Base-by-base conservation (phyloP, 139 green algal species). In the Astrephomene gubernaculifera region DNA sequence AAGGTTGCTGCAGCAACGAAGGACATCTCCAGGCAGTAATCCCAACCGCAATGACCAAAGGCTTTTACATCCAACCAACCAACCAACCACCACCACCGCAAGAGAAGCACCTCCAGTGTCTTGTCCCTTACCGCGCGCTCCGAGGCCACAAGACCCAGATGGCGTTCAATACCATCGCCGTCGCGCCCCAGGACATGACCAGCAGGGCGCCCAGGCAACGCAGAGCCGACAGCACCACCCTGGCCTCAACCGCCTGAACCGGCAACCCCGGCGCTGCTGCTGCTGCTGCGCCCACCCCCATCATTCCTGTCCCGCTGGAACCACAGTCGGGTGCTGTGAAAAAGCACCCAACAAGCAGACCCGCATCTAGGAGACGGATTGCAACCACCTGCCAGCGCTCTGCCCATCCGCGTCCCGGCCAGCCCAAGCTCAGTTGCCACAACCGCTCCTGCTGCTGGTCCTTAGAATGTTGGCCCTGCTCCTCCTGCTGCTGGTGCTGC, bases 181-280 rank as follows among this genome's bases (percentile, higher is more conserved):
- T 67, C 14, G 22, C 2, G 19, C 78, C 78, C 78, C 78, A 84
- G 1, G 78, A 67, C 5, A 44, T 52, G 36, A 84, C 35, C 63
- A 84, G 41, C n/a, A 84, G 78, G 43, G 78, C 78, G 9, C 63
- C 78, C 43, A 84, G 63, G 24, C 60, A 74, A 1, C 41, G 78
- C 78, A 84, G 21, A 22, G 19, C 24, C 31, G 27, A 21, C 43
- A 74, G 61, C 41, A 39, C 7, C n/a, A n/a, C n/a, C n/a, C 49
- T 35, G 31, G 72, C 72, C 31, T 2, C 72, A 27, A 35, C 72
- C n/a, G n/a, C n/a, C n/a, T n/a, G n/a, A n/a, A n/a, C n/a, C n/a
- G n/a, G n/a, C n/a, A n/a, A n/a, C n/a, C n/a, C n/a, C n/a, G n/a
- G n/a, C n/a, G n/a, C n/a, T n/a, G n/a, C n/a, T n/a, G n/a, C n/a